These are phyloP conservation scores for Aspergillus diversus DNA, from an alignment of 495 filamentous ascomycete genomes.

Conservation along the genomic window DNA sequence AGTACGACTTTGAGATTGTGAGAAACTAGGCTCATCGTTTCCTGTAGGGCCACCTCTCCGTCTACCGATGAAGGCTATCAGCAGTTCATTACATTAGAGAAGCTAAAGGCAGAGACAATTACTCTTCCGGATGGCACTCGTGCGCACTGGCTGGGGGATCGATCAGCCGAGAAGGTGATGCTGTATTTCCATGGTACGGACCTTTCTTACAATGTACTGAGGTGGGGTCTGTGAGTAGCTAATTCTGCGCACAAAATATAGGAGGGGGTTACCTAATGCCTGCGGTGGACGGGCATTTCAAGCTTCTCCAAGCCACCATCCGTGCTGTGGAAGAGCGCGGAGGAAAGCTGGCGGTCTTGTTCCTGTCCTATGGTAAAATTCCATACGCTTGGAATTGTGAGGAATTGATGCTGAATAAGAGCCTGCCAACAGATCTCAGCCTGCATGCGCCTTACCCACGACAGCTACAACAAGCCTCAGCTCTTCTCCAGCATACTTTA, in stretches of 20 bases:
- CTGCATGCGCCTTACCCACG: slow-evolving; percentile 11
- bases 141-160: slow-evolving; percentile 55
- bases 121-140: slow-evolving; percentile 44
- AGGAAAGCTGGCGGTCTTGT: slow-evolving; percentile 2
- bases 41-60: background rate
- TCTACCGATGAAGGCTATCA: slow-evolving; percentile 4
- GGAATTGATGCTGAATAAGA: background rate
- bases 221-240: background rate
- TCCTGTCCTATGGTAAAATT: slow-evolving; percentile 11
- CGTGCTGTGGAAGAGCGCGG: background rate
- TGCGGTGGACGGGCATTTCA: slow-evolving; percentile 10
- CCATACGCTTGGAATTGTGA: background rate
- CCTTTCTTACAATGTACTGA: background rate
- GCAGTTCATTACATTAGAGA: slow-evolving; percentile 1
- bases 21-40: background rate
- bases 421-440: background rate
- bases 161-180: slow-evolving; percentile 47
- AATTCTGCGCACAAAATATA: background rate
- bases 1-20: background rate
- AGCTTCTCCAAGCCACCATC: slow-evolving; percentile 4
- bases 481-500: slow-evolving; percentile 7
- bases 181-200: slow-evolving; percentile 53
- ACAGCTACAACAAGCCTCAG: slow-evolving; percentile 13
- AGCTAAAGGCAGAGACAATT: slow-evolving; percentile 8
- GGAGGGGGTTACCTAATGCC: slow-evolving; percentile 9